These are phyloP conservation scores for Dipteronia dyeriana DNA, from an alignment of 345 rosid species.

Conservation along the genomic window DNA sequence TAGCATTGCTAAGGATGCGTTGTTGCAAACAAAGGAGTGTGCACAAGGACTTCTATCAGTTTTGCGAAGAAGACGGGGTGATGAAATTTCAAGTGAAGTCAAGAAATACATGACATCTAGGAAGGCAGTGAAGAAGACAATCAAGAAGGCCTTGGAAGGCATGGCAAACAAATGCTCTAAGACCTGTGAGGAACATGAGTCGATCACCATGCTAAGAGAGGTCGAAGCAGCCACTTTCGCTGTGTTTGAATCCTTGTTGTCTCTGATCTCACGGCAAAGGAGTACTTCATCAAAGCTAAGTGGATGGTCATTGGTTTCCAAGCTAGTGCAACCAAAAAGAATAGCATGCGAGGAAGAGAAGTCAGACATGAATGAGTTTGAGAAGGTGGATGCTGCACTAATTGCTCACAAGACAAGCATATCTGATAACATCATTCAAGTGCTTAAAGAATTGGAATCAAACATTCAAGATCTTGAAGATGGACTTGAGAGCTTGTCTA, in stretches of 20 bases:
- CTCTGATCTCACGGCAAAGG: conserved; percentile 37
- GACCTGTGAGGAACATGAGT: conserved; percentile 8
- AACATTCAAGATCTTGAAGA: conserved; percentile 53
- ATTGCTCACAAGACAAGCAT: conserved; percentile 25
- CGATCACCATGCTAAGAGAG: conserved; percentile 29
- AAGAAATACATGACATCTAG: no score
- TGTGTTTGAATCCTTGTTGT: conserved; percentile 39
- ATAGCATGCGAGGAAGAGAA: conserved; percentile 26
- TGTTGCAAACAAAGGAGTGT: neutral
- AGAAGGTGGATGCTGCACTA: conserved; percentile 21
- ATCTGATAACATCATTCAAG: conserved; percentile 12
- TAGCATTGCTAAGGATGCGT: conserved; percentile 31
- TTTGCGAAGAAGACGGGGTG: conserved; percentile 25
- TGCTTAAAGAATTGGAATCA: conserved; percentile 30
- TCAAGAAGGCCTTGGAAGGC: neutral
- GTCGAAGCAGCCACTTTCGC: conserved; percentile 31
- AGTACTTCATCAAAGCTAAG: conserved; percentile 19
- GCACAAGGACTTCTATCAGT: conserved; percentile 30
- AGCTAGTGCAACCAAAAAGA: conserved; percentile 33
- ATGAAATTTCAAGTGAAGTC: no score
- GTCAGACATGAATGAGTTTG: conserved; percentile 33
- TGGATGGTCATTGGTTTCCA: conserved; percentile 39
- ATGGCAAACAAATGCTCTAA: conserved; percentile 22
- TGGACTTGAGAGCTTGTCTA: conserved; percentile 38
- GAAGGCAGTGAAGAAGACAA: neutral